Conservation (phyloP, 2,329 filamentous ascomycete genomes). For the Sarocladium oryzae region DNA sequence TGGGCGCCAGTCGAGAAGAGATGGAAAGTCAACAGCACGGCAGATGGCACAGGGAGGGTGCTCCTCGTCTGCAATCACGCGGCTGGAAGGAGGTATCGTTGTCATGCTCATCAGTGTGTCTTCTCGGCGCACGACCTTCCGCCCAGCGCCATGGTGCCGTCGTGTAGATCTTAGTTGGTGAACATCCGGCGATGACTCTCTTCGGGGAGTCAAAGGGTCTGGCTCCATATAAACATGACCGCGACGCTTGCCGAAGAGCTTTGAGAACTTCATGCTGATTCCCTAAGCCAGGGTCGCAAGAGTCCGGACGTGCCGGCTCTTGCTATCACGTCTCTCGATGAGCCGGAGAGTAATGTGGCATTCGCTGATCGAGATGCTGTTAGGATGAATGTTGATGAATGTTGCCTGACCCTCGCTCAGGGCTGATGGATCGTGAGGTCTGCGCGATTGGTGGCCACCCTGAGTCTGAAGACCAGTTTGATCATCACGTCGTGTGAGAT, state of each 20-base stretch:
- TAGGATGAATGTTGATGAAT: not conserved
- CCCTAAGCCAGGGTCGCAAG: not conserved
- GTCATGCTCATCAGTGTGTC: conserved; percentile 7
- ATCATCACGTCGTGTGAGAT: conserved; percentile 3
- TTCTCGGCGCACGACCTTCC: conserved; percentile 1
- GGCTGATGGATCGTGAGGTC: not conserved
- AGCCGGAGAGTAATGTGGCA: not conserved
- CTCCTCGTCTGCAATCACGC: conserved; percentile 7
- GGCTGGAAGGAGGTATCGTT: not conserved
- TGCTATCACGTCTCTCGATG: conserved; percentile 8
- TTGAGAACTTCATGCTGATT: conserved; percentile 24
- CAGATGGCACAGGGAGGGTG: conserved; percentile 22
- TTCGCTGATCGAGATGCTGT: not conserved
- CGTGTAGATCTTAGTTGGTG: conserved; percentile 28
- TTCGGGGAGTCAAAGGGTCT: conserved; percentile 12
- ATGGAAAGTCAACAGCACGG: conserved; percentile 28
- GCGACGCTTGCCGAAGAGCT: conserved; percentile 22
- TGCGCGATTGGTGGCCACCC: not conserved
- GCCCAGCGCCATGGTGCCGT: conserved; percentile 7
- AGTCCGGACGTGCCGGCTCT: conserved; percentile 1
- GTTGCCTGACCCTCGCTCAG: not conserved
- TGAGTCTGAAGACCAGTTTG: not conserved
- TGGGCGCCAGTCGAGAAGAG: conserved; percentile 28
- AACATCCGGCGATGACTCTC: conserved; percentile 23
- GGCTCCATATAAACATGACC: not conserved